Conservation (phyloP, 306 rosid genomes). For the Macrotyloma uniflorum region DNA sequence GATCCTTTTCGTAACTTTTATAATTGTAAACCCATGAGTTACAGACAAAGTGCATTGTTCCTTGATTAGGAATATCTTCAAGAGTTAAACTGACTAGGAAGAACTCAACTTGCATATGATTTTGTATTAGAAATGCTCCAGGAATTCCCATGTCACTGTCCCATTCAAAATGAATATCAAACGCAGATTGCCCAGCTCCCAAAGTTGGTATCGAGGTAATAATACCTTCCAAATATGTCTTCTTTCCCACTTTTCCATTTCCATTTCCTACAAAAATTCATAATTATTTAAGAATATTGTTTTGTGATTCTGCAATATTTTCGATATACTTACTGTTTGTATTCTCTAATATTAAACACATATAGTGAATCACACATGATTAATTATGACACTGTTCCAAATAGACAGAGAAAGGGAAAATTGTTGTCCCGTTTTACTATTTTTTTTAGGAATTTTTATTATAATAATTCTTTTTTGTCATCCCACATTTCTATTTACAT, state of each 20-base stretch:
- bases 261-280: conserved; percentile 46
- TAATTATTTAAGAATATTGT: neutral
- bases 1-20: conserved; percentile 31
- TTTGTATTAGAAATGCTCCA: conserved; percentile 58
- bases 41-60: conserved; percentile 59
- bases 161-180: conserved; percentile 51
- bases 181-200: conserved; percentile 49
- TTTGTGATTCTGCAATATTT: neutral
- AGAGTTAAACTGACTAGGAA: conserved; percentile 61
- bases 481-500: too few relatives aligned
- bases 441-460: too few relatives aligned
- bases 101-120: conserved; percentile 55
- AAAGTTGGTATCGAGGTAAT: conserved; percentile 41
- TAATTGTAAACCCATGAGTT: conserved; percentile 72
- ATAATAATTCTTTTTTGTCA: too few relatives aligned
- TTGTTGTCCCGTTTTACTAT: too few relatives aligned
- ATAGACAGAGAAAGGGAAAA: too few relatives aligned
- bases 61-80: conserved; percentile 53
- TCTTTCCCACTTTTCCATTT: conserved; percentile 51
- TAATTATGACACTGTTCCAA: too few relatives aligned
- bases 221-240: conserved; percentile 48
- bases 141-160: conserved; percentile 59
- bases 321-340: too few relatives aligned
- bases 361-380: too few relatives aligned
- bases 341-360: too few relatives aligned